Conservation (phyloP, 352 stramenopile genomes). For the Phytophthora rubi region DNA sequence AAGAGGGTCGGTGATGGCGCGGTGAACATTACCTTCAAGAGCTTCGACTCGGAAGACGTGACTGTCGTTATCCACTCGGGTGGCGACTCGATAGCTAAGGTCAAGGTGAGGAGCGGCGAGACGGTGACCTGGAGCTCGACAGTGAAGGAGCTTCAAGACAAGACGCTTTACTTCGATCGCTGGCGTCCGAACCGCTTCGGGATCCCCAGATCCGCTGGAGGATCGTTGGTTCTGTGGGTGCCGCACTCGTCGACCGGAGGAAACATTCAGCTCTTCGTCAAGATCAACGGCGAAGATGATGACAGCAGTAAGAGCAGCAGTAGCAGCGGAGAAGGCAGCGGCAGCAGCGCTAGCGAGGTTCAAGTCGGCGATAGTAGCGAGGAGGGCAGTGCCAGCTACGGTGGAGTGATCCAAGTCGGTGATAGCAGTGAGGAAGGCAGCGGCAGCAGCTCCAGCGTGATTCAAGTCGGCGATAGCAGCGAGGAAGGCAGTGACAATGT, state of each 20-base stretch:
- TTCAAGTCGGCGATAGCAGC: background rate
- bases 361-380: background rate
- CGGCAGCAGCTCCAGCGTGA: background rate
- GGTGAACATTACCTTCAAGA: constrained; percentile 50
- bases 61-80: constrained; percentile 51
- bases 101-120: constrained; percentile 42
- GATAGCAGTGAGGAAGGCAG: background rate
- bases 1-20: constrained; percentile 39
- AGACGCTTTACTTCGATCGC: constrained; percentile 59
- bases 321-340: constrained; percentile 12
- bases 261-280: constrained; percentile 41
- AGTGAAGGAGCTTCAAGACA: constrained; percentile 47
- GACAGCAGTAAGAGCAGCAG: background rate
- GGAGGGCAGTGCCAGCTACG: background rate
- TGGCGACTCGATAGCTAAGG: constrained; percentile 38
- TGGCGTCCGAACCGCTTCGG: constrained; percentile 48
- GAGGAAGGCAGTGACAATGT: background rate
- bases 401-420: background rate
- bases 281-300: constrained; percentile 39
- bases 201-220: constrained; percentile 38
- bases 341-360: background rate
- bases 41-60: constrained; percentile 45
- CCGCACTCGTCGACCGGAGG: constrained; percentile 34
- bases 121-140: constrained; percentile 47
- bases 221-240: constrained; percentile 56